Conservation (phyloP, 2,329 filamentous ascomycete species). For the Didymosphaeria variabile region DNA sequence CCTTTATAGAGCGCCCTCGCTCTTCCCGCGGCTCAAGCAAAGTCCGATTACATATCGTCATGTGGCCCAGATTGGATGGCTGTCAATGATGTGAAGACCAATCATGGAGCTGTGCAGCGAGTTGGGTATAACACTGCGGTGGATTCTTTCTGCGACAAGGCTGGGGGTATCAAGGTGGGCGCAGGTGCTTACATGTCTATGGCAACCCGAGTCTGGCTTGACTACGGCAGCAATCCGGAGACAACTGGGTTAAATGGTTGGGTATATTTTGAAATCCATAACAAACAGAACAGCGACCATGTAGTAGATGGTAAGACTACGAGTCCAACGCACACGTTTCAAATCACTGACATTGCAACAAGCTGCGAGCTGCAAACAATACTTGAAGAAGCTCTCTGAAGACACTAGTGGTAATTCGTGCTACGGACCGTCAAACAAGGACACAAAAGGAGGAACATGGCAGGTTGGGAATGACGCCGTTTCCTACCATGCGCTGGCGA, state of each 20-base stretch:
- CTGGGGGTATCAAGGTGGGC: conserved; percentile 17
- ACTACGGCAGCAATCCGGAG: conserved; percentile 19
- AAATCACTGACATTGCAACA: not conserved
- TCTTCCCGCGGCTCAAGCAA: not conserved
- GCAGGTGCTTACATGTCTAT: conserved; percentile 20
- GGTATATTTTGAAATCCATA: conserved; percentile 28
- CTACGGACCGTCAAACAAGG: conserved; percentile 21
- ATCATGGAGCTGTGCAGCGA: conserved; percentile 17
- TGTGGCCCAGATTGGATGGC: conserved; percentile 21
- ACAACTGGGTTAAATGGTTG: conserved; percentile 25
- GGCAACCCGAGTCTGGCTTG: conserved; percentile 23
- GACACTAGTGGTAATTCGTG: conserved; percentile 16
- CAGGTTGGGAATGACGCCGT: conserved; percentile 23
- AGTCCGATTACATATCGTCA: conserved; percentile 19
- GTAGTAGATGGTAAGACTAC: conserved; percentile 18
- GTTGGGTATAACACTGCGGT: conserved; percentile 26
- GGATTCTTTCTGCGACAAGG: conserved; percentile 24
- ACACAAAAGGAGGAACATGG: conserved; percentile 29
- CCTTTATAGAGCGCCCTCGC: not conserved
- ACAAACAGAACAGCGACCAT: conserved; percentile 21
- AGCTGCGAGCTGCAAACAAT: conserved; percentile 23
- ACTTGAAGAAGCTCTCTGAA: conserved; percentile 22
- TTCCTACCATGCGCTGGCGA: conserved; percentile 27
- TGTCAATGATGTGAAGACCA: conserved; percentile 20
- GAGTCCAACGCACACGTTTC: not conserved